These are phyloP conservation scores for Oryza nivara DNA, from an alignment of 176 grass and related monocot species.

Conservation along the genomic window DNA sequence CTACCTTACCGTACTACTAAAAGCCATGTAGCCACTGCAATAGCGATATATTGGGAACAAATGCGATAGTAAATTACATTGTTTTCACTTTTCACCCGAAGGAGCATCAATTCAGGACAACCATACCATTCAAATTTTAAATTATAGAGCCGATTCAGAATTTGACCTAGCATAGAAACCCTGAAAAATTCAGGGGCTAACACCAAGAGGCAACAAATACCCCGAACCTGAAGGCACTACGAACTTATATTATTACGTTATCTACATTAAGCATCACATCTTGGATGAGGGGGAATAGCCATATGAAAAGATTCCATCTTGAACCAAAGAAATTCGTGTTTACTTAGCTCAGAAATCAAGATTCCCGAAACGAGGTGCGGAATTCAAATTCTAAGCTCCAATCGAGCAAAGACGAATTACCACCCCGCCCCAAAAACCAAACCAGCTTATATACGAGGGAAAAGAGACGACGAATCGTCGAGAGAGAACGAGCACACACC, in stretches of 20 bases:
- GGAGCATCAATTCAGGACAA: not conserved
- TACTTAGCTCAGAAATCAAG: constrained; percentile 8
- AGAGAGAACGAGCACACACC: constrained; percentile 33
- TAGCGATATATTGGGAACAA: not conserved
- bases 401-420: not conserved
- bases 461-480: not conserved
- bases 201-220: not conserved
- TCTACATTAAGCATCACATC: not conserved
- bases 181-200: not conserved
- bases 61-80: not conserved
- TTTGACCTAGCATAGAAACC: not conserved
- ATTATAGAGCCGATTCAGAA: not conserved
- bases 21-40: not conserved
- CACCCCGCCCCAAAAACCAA: not conserved
- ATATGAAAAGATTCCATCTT: not conserved
- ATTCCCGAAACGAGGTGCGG: constrained; percentile 6
- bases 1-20: not conserved
- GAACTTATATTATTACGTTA: not conserved
- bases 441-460: not conserved
- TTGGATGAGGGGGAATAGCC: not conserved
- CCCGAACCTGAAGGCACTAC: not conserved
- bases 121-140: not conserved
- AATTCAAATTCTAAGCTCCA: not conserved
- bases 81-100: not conserved
- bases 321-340: not conserved